These are phyloP conservation scores for Gossypium trilobum DNA, from an alignment of 441 rosid genomes.

Conservation along the genomic window DNA sequence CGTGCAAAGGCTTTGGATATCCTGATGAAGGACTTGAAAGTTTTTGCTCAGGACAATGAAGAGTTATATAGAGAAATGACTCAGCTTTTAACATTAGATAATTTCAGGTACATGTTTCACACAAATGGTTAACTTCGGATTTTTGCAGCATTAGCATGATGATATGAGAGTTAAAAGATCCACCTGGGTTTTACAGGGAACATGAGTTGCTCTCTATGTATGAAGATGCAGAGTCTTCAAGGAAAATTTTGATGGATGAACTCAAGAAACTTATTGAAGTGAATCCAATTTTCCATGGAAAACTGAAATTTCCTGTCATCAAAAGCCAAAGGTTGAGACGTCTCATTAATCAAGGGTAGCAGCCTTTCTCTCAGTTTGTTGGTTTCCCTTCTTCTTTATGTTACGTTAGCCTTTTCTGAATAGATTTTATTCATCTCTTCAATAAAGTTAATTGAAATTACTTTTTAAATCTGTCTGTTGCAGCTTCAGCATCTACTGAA, in stretches of 20 bases:
- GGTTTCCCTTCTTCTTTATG: not conserved
- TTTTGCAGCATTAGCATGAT: conserved; percentile 1
- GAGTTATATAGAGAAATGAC: conserved; percentile 43
- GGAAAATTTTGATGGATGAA: conserved; percentile 32
- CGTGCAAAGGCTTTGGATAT: conserved; percentile 48
- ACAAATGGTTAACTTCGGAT: not conserved
- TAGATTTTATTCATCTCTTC: not conserved
- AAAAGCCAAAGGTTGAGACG: conserved; percentile 37
- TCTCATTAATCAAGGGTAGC: conserved; percentile 49
- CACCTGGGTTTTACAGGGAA: conserved; percentile 30
- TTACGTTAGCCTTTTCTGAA: not conserved
- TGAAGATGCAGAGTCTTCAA: conserved; percentile 38
- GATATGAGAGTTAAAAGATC: conserved; percentile 2
- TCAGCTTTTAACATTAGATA: conserved; percentile 39
- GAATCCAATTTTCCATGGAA: conserved; percentile 38
- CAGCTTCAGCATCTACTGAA: conserved; percentile 2
- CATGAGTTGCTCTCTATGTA: conserved; percentile 35
- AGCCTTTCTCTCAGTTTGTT: not conserved
- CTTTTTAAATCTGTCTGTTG: not conserved
- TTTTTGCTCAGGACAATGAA: conserved; percentile 28
- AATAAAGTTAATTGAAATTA: not conserved
- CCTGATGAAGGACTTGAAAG: conserved; percentile 44
- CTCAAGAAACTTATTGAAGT: conserved; percentile 43
- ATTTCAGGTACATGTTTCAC: conserved; percentile 31
- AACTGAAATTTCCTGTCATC: conserved; percentile 39